Conservation (phyloP, 306 rosid species). For the Castanea crenata region DNA sequence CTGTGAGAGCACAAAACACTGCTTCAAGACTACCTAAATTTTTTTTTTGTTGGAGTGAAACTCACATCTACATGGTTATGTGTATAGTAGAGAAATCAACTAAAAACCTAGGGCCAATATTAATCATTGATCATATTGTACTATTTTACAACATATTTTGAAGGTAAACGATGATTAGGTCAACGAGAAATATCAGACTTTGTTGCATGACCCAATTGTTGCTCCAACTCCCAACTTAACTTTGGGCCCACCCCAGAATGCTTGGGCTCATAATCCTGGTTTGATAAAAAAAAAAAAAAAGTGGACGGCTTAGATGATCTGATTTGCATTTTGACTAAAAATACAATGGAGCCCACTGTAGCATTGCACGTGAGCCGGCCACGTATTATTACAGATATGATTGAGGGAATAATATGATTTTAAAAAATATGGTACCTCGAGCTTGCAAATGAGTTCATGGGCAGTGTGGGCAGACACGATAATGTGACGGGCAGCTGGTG, state of each 20-base stretch:
- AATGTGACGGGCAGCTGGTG: conserved; percentile 93
- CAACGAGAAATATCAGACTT: conserved; percentile 83
- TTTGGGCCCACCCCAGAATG: conserved; percentile 60
- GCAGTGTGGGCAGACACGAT: conserved; percentile 96
- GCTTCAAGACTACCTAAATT: too few species aligned
- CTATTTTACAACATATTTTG: too few species aligned
- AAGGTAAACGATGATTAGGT: conserved; percentile 5
- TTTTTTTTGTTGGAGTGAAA: not conserved
- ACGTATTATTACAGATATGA: not conserved
- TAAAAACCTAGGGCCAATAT: conserved; percentile 30
- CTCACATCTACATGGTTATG: conserved; percentile 20
- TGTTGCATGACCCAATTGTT: conserved; percentile 59
- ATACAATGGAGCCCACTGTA: not conserved
- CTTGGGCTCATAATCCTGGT: conserved; percentile 68
- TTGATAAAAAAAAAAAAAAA: not conserved
- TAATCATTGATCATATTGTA: conserved; percentile 11
- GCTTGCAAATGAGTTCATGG: conserved; percentile 86
- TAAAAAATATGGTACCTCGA: conserved; percentile 52
- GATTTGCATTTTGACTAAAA: not conserved
- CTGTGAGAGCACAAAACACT: too few species aligned
- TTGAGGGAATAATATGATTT: not conserved
- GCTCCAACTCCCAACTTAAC: conserved; percentile 92
- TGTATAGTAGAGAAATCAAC: conserved; percentile 12
- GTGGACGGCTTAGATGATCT: conserved; percentile 34
- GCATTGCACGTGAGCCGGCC: conserved; percentile 14